Conservation (phyloP, 139 green algal genomes). For the Haematococcus sp. region DNA sequence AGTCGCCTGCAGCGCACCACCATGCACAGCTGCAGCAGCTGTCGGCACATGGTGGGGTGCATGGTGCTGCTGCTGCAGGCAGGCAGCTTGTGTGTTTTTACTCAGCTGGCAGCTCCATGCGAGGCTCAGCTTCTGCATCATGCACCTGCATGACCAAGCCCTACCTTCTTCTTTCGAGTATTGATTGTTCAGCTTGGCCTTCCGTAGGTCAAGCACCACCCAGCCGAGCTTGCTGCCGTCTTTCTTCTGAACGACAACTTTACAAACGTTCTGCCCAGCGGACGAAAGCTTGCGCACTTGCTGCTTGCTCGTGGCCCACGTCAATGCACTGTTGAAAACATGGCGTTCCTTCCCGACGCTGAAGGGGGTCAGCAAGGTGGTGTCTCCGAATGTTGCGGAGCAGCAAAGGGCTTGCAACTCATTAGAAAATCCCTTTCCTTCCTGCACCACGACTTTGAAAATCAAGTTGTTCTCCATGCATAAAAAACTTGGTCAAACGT, state of each 20-base stretch:
- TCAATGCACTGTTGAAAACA: constrained; percentile 33
- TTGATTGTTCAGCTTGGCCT: constrained; percentile 45
- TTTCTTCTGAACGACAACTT: constrained; percentile 23
- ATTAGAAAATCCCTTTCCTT: too few species aligned
- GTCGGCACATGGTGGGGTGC: background rate
- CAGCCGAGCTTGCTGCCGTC: constrained; percentile 45
- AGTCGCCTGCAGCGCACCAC: constrained; percentile 24
- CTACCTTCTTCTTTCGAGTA: constrained; percentile 45
- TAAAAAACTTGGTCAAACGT: too few species aligned
- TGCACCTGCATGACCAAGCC: background rate
- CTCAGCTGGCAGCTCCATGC: background rate
- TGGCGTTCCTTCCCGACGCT: constrained; percentile 40
- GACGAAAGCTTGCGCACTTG: constrained; percentile 30
- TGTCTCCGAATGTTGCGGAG: constrained; percentile 32
- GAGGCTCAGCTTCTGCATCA: background rate
- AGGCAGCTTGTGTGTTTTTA: background rate
- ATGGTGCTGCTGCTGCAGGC: too few species aligned
- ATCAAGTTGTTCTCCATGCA: too few species aligned
- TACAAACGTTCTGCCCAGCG: constrained; percentile 34
- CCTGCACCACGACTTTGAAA: too few species aligned
- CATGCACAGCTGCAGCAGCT: too few species aligned
- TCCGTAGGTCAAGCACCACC: constrained; percentile 50
- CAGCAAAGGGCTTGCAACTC: constrained; percentile 36
- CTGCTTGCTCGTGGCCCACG: constrained; percentile 35
- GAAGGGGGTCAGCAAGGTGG: constrained; percentile 33